A percentile compares a stretch with the other conserved stretches of the same genome.
These are phyloP conservation scores for Boletus sp. DNA, from an alignment of 1,284 basidiomycete genomes.

Conservation along the genomic window DNA sequence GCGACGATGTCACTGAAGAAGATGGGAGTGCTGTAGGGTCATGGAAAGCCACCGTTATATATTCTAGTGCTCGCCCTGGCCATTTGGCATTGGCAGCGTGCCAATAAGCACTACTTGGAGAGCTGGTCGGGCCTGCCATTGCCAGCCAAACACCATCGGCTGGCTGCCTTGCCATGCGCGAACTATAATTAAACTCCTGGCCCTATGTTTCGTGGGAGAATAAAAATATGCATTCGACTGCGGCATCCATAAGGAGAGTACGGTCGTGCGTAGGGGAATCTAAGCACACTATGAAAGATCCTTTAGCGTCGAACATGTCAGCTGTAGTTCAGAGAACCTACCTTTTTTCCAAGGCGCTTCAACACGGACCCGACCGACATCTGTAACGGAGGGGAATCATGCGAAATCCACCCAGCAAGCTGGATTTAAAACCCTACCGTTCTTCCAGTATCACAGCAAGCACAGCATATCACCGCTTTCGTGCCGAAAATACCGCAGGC, in stretches of 20 bases:
- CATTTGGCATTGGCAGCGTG: constrained; percentile 9
- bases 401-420: background rate
- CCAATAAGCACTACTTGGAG: background rate
- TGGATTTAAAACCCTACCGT: constrained; percentile 1
- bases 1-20: background rate
- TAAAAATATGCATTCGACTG: background rate
- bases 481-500: background rate
- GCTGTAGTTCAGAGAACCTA: constrained; percentile 1
- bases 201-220: constrained; percentile 12
- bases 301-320: background rate
- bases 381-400: background rate
- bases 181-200: background rate
- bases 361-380: background rate
- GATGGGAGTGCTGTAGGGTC: background rate
- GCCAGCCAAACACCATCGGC: constrained; percentile 4
- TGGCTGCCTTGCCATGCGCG: background rate
- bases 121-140: background rate
- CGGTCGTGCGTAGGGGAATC: too few relatives aligned
- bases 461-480: constrained; percentile 17
- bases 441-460: constrained; percentile 17
- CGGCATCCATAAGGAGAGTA: background rate
- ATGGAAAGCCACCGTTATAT: background rate
- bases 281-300: background rate
- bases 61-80: background rate
- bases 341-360: background rate